Evolutionary conservation across 345 rosid genomes (phyloP), one percentile per base, ranked within the genome.

Genomic region (Boechera retrofracta): DNA sequence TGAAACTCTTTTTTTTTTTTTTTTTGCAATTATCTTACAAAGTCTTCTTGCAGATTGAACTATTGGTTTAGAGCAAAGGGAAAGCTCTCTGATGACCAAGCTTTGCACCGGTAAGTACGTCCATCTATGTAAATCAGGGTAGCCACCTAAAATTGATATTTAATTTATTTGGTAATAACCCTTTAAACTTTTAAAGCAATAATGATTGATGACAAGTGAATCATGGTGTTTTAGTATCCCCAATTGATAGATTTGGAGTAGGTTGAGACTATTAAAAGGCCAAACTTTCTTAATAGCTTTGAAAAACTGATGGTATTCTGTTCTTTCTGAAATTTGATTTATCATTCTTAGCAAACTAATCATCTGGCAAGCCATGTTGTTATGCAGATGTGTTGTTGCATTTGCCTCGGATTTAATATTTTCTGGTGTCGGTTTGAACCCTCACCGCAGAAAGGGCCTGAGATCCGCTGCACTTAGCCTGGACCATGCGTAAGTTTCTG

Each of bases 61-160:
- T 89, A 83, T 79, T 95, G 99, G 99, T 87, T 92, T 84, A 91
- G 91, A 85, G 91, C 99, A 69, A 91, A 76, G 82, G 99, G 99
- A 77, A 91, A 86, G 71, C 97, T 95, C 60, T 91, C 98, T 39
- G 96, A 95, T 77, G 99, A 95, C 77, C 94, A 87, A 80, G 97
- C 99, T 66, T 82, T 94, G 85, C 98, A 94, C 71, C 85, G 97
- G 98, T 90, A 64, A 79, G 87, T 61, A 35, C 66, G 60, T 73
- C 59, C 53, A 48, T 60, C 60, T 45, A 72, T 73, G 56, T 53
- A 51, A 45, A 56, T 72, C 47, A 32, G 15, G 15, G 18, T 5
- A 42, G 9, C 57, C n/a, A 39, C 52, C 26, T 63, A 9, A 45
- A 55, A 38, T 26, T 52, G 71, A 28, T 56, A 31, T 36, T 10